These are phyloP conservation scores for Melastoma candidum DNA, from an alignment of 441 rosid genomes.

Conservation along the genomic window DNA sequence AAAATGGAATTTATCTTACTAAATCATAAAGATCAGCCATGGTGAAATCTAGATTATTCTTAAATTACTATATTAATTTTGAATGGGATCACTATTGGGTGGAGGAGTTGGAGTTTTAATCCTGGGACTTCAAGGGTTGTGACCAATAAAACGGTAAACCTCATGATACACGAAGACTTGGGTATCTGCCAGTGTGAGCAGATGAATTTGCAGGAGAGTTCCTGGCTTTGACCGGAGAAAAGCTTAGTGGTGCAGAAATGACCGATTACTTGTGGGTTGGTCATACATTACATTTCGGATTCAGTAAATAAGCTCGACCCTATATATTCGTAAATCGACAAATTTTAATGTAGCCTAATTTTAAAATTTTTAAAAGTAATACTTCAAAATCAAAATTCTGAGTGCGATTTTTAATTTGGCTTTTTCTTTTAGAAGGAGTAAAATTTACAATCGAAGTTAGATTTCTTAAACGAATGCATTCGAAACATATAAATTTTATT, in stretches of 20 bases:
- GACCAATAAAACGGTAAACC: conserved; percentile 68
- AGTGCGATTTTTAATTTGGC: too few relatives aligned
- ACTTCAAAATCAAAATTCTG: too few relatives aligned
- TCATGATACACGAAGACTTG: neutral
- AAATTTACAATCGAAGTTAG: too few relatives aligned
- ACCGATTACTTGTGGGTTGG: conserved; percentile 59
- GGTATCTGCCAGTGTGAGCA: too few relatives aligned
- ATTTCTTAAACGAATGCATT: too few relatives aligned
- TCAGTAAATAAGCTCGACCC: conserved; percentile 31
- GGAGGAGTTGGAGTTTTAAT: conserved; percentile 96
- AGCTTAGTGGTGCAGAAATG: conserved; percentile 78
- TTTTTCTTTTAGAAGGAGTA: too few relatives aligned
- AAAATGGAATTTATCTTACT: too few relatives aligned
- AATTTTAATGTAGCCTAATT: too few relatives aligned
- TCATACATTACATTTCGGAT: conserved; percentile 59
- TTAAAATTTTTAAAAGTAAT: too few relatives aligned
- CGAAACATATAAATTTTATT: too few relatives aligned
- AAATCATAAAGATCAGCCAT: too few relatives aligned
- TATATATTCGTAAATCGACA: too few relatives aligned
- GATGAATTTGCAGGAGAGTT: conserved; percentile 63
- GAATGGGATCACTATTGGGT: conserved; percentile 80
- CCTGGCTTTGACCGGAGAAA: conserved; percentile 74
- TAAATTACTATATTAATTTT: neutral
- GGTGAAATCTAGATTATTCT: neutral
- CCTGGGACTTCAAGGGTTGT: conserved; percentile 79